Percentiles rank a stretch among this genome's conserved stretches.
Conservation (phyloP, 1,139 yeast species). For the Pichia sp. region DNA sequence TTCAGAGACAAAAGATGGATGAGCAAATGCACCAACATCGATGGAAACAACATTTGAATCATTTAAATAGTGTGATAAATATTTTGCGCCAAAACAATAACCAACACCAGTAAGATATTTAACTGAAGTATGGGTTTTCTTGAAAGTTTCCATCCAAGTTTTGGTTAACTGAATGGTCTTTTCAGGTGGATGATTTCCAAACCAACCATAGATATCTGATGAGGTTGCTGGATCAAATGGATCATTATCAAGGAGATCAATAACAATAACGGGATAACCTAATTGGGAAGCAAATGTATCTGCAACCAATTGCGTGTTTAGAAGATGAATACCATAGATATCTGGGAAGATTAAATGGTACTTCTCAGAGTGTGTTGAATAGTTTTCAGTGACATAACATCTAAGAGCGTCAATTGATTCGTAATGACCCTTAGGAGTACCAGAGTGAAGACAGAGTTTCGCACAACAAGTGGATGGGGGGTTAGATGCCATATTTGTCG, state of each 20-base stretch:
- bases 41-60: constrained; percentile 37
- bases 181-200: constrained; percentile 44
- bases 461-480: constrained; percentile 42
- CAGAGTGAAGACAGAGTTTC: constrained; percentile 38
- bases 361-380: constrained; percentile 31
- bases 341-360: constrained; percentile 62
- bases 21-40: constrained; percentile 65
- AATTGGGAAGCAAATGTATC: constrained; percentile 55
- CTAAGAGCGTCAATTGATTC: constrained; percentile 40
- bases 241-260: constrained; percentile 66
- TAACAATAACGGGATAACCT: constrained; percentile 63
- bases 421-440: constrained; percentile 42
- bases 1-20: constrained; percentile 64
- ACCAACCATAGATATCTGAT: constrained; percentile 43
- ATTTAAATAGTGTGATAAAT: constrained; percentile 47
- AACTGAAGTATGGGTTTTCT: constrained; percentile 39
- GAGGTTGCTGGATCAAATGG: constrained; percentile 31
- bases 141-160: constrained; percentile 36
- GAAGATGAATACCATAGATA: constrained; percentile 52
- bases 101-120: constrained; percentile 58
- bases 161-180: constrained; percentile 38
- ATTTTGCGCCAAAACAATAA: constrained; percentile 82
- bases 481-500: constrained; percentile 13
- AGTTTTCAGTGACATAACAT: constrained; percentile 51
- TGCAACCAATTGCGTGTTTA: constrained; percentile 57